Evolutionary conservation across 331 rosid species (phyloP), one percentile per base, ranked within the genome.

Genomic region (Saraca asoca): DNA sequence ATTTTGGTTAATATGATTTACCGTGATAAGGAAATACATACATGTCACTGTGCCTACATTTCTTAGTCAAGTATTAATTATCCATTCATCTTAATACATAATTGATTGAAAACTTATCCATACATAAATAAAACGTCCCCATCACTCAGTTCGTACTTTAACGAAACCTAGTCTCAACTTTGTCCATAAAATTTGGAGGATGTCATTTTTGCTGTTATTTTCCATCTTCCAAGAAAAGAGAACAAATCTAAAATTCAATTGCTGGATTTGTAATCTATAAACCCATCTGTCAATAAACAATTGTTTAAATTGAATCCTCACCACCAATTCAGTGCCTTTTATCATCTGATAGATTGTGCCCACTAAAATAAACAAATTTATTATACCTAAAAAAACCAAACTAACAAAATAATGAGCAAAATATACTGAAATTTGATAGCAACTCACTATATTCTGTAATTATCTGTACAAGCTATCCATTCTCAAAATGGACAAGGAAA

Each of bases 11-110:
- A n/a, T n/a, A n/a, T n/a, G n/a, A n/a, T n/a, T n/a, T n/a, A n/a
- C n/a, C n/a, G 46, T 62, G 37, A 51, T 29, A 7, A 9, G 10
- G 66, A 53, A 9, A 72, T 17, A 58, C 10, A 59, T 38, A 52
- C 24, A 60, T 34, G 64, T 43, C 13, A 14, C 37, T 39, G 18
- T 29, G 50, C 50, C 42, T 29, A 50, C 63, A 49, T 39, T 41
- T 51, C 8, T 50, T 15, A 38, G 45, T 18, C 5, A 9, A 58
- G 24, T 14, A 49, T 35, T 9, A 16, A 9, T 19, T 4, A 43
- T 10, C 8, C 35, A 44, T 31, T 43, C 29, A 53, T 51, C 13
- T 15, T 15, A 12, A 20, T 6, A 37, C 52, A 70, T 51, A 14
- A 50, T 7, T 0, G 16, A 55, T 9, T 12, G 20, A 53, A 34